Base-by-base conservation (phyloP, 73 alveolate species). In the Paramecium bursaria region DNA sequence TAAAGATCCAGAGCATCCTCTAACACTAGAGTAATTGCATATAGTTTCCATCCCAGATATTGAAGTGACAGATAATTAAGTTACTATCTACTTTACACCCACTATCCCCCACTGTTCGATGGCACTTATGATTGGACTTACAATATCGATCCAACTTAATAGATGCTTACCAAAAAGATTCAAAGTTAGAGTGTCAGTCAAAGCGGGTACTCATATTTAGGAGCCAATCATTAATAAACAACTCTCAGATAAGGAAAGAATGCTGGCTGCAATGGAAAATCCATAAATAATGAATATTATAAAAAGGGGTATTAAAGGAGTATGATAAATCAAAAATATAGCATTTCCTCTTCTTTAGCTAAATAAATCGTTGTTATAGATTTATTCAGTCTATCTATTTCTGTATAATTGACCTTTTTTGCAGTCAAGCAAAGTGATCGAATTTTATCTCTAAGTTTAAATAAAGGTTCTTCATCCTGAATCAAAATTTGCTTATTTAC, bases 401-500 rank as follows among this genome's bases (percentile, higher is more conserved):
- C 98, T 15, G 91, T 75, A 57, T 75, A 92, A 60, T 94, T 94
- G 44, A 96, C 97, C 80, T 90, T 94, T 33, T 87, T 74, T 10
- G 93, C 90, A 22, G 91, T 55, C 30, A 87, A 55, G 35, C 91
- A 91, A 9, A 94, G 67, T n/a, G 93, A 46, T 27, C 92, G 79
- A 17, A 94, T 91, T 74, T 94, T 94, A 87, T 92, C 90, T 27
- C 85, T 74, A 29, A 80, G 57, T 47, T 49, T 48, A 42, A 60
- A 44, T 15, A 95, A 75, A 3, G 98, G 94, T 75, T 91, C 94
- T 51, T 93, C 90, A n/a, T 96, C 95, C 29, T 94, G 90, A 17
- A 97, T 75, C 48, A 95, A 89, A 53, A 95, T 85, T 54, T 88
- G 85, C 85, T 95, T 91, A 90, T 97, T 97, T 51, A 91, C 47